Conservation (phyloP, 352 stramenopile species). For the Pythium phragmiticola region DNA sequence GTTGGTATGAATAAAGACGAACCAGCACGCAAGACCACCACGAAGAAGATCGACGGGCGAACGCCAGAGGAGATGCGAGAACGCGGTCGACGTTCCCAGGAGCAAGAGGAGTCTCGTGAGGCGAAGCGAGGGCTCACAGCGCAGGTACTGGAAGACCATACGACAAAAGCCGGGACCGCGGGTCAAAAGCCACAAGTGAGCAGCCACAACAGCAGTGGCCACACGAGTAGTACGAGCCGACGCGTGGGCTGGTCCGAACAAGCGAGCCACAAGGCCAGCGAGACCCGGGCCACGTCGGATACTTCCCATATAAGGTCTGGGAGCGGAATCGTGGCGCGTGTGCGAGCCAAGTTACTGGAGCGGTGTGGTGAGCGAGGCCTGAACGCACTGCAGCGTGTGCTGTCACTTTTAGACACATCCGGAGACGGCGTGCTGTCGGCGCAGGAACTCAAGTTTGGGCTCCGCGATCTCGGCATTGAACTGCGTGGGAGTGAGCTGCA, state of each 20-base stretch:
- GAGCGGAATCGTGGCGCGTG: conserved; percentile 22
- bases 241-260: conserved; percentile 5
- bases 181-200: not conserved
- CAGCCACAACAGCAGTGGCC: not conserved
- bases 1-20: not conserved
- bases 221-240: conserved; percentile 1
- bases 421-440: conserved; percentile 39
- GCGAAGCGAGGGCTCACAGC: not conserved
- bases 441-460: conserved; percentile 60
- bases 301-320: not conserved
- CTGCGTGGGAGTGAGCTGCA: conserved; percentile 34
- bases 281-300: not conserved
- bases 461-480: conserved; percentile 58
- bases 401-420: conserved; percentile 46
- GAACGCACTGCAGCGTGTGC: conserved; percentile 42
- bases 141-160: conserved; percentile 13
- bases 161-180: not conserved
- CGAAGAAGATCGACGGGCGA: conserved; percentile 1
- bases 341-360: conserved; percentile 37
- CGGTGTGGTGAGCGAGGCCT: conserved; percentile 43
- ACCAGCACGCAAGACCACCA: not conserved
- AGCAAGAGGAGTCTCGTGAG: not conserved
- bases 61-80: conserved; percentile 15
- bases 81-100: not conserved
- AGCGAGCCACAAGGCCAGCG: not conserved